These are phyloP conservation scores for Globisporangium perplexum DNA, from an alignment of 352 stramenopile species.

Conservation along the genomic window DNA sequence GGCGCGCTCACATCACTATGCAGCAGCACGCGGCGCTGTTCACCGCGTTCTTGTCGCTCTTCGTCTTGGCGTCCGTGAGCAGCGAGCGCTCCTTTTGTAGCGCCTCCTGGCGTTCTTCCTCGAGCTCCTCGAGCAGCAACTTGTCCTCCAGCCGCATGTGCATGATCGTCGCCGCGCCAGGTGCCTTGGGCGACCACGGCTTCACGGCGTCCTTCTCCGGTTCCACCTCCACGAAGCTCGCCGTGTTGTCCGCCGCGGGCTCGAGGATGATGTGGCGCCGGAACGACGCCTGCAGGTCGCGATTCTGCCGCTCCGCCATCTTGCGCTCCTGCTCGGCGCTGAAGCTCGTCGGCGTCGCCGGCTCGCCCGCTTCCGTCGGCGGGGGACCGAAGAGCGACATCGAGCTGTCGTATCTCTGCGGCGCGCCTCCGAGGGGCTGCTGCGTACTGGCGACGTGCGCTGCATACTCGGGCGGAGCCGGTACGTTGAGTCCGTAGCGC, in stretches of 20 bases:
- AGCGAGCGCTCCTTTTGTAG: slow-evolving; percentile 49
- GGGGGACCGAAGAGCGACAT: background rate
- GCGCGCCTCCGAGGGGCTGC: no score
- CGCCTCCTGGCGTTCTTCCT: slow-evolving; percentile 46
- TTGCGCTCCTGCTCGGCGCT: slow-evolving; percentile 11
- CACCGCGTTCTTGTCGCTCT: slow-evolving; percentile 13
- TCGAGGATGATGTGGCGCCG: slow-evolving; percentile 61
- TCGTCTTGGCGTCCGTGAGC: slow-evolving; percentile 14
- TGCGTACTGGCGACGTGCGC: background rate
- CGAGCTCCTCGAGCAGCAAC: slow-evolving; percentile 51
- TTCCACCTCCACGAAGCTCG: slow-evolving; percentile 63
- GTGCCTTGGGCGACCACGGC: slow-evolving; percentile 61
- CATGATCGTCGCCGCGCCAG: slow-evolving; percentile 51
- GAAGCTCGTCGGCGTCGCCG: slow-evolving; percentile 1
- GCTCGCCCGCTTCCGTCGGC: background rate
- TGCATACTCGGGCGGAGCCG: slow-evolving; percentile 3
- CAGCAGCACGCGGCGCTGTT: slow-evolving; percentile 46
- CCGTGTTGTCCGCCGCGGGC: slow-evolving; percentile 40
- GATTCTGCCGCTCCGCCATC: slow-evolving; percentile 17
- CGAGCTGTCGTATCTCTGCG: background rate
- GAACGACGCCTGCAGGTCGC: slow-evolving; percentile 38
- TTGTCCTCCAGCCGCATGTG: slow-evolving; percentile 62
- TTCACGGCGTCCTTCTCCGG: slow-evolving; percentile 28
- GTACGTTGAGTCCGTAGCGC: background rate
- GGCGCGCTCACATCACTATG: slow-evolving; percentile 43